Evolutionary conservation across 345 rosid species (phyloP), one percentile per base, ranked within the genome.

Genomic region (Eucalyptus urophylla): DNA sequence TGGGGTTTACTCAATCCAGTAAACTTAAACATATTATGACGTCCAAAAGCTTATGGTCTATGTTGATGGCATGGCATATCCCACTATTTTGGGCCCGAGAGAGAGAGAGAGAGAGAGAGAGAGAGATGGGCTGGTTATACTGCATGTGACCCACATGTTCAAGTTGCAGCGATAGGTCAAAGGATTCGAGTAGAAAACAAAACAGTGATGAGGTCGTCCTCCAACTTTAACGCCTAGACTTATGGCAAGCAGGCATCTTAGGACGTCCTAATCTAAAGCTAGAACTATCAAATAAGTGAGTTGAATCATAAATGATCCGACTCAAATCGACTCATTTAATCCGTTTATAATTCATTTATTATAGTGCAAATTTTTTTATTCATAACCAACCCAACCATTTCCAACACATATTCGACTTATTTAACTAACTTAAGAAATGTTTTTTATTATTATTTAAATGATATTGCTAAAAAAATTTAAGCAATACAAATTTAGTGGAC

Each of bases 291-390:
- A 19, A 53, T 19, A 19, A 53, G 56, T 53, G 10, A 53, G 0
- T 53, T 19, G 2, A 0, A 4, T 7, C 0, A 53, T 7, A 53
- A 53, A 19, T 53, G 24, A 0, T 7, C 9, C 24, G 0, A 19
- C 10, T 53, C 0, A 53, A 53, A 53, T 53, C 10, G 2, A 19
- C 5, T 53, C 24, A 53, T 53, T 53, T 53, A 53, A 53, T 53
- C 0, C 0, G 1, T 53, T 53, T 53, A 53, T 53, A 53, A 53
- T 53, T 53, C 4, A 53, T 17, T 53, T 53, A 53, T 53, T 1
- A 1, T 53, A 2, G 0, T 53, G 56, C 2, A 7, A 53, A 53
- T 7, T 0, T 1, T 0, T 19, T 53, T 53, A 53, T 19, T 19
- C 56, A 53, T 19, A 53, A 0, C 10, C 1, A 1, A 53, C 2